These are phyloP conservation scores for Eryngium alpinum DNA, from an alignment of 140 eudicot genomes.

Conservation along the genomic window DNA sequence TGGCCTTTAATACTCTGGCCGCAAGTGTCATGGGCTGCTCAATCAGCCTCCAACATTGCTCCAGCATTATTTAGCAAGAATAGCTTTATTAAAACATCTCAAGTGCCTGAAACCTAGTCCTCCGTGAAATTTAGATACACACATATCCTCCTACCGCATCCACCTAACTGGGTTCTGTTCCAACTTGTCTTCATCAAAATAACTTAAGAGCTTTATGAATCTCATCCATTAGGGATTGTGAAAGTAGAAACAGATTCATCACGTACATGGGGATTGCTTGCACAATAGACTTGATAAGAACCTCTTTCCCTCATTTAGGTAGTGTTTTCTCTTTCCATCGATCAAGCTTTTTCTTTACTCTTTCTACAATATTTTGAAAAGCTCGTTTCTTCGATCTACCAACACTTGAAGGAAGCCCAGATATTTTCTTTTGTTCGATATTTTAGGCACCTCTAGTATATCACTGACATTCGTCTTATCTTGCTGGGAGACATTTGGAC, in stretches of 20 bases:
- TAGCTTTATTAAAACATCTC: background rate
- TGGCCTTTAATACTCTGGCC: background rate
- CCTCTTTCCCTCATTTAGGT: no score
- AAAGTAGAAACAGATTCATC: background rate
- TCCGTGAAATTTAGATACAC: background rate
- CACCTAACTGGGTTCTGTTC: background rate
- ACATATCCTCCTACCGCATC: background rate
- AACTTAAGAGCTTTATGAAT: background rate
- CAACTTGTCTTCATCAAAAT: background rate
- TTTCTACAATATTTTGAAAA: no score
- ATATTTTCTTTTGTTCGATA: no score
- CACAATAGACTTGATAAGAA: no score
- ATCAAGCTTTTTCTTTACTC: no score
- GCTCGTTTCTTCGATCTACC: no score
- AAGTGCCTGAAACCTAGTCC: background rate
- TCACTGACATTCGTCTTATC: no score
- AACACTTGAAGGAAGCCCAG: no score
- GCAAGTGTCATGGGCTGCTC: background rate
- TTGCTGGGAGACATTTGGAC: no score
- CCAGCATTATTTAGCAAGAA: background rate
- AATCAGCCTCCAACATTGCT: background rate
- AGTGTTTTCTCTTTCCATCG: no score
- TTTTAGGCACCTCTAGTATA: no score
- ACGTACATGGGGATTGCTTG: background rate
- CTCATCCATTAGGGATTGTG: background rate